Base-by-base conservation (phyloP, 768 basidiomycete species). In the Psilocybe subaeruginosa region DNA sequence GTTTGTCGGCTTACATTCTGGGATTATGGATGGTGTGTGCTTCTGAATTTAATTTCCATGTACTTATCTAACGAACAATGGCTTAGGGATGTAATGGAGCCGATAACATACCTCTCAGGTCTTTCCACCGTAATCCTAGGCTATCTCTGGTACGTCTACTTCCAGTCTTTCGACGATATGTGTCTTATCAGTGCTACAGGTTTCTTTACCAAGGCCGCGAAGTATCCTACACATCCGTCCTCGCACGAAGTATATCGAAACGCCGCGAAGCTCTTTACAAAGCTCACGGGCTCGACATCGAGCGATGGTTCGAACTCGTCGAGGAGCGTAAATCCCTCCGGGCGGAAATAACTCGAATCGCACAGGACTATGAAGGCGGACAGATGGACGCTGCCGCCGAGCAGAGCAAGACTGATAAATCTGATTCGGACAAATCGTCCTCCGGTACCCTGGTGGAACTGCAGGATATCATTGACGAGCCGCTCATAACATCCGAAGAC, bases 11-110 rank as follows among this genome's bases (percentile, higher is more conserved):
- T 86, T 53, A 90, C 87, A 57, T 87, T 86, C 69, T 85, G 82
- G 82, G 84, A 88, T 66, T 80, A 73, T 58, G 82, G 83, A 14
- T 85, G 82, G 82, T 82, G 58, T 54, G 73, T 67, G 23, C 23
- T 23, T 23, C 23, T 23, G 23, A 23, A 23, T 23, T 23, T 23
- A 23, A 23, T 23, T 23, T 23, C 23, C 23, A 23, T 23, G 23
- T 23, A 23, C 23, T 0, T 23, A 23, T 23, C 23, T 23, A 23
- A 35, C 17, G n/a, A 2, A 33, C 37, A 60, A n/a, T 33, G 29
- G 16, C 6, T n/a, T 69, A 80, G 82, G 83, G 87, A 89, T 64
- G 71, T 87, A 4, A 89, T 89, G 86, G 87, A 90, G 68, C 88
- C 88, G 0, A 78, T 88, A 45, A 89, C 85, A 3, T 87, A 88